phyloP scores from a whole-genome alignment of 495 filamentous ascomycete species.

The Penicillium psychrofluorescens region DNA sequence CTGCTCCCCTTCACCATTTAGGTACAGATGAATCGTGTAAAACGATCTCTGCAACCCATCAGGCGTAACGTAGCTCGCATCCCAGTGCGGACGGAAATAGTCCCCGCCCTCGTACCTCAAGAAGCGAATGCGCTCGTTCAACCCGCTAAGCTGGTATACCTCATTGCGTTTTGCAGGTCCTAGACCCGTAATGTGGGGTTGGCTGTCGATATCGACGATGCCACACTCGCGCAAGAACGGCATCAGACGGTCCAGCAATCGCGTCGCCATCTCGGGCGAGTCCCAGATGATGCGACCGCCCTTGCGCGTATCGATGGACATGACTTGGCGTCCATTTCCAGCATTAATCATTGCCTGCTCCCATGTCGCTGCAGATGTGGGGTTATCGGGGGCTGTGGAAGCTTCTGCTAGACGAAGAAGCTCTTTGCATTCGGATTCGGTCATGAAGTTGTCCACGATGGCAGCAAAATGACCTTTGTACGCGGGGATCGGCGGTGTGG shows the following conservation, averaged over 20 bases:
- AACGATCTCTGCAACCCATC: conserved; percentile 53
- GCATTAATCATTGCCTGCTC: conserved; percentile 51
- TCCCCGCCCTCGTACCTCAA: conserved; percentile 69
- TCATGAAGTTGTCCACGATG: conserved; percentile 58
- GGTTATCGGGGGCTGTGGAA: too few relatives aligned
- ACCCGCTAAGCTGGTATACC: conserved; percentile 46
- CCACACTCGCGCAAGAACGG: conserved; percentile 37
- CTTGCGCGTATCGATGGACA: conserved; percentile 52
- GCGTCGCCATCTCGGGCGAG: conserved; percentile 48
- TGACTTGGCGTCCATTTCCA: conserved; percentile 51
- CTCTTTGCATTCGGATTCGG: conserved; percentile 50
- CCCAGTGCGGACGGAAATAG: conserved; percentile 75
- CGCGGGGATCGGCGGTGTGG: conserved; percentile 42
- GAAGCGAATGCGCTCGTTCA: conserved; percentile 78
- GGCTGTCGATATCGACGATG: conserved; percentile 28
- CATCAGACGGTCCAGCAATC: conserved; percentile 52
- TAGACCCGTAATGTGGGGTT: conserved; percentile 37
- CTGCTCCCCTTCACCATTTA: conserved; percentile 55
- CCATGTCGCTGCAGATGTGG: conserved; percentile 14
- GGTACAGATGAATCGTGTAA: conserved; percentile 78
- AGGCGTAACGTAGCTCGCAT: conserved; percentile 58
- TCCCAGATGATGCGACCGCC: conserved; percentile 75
- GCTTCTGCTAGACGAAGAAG: conserved; percentile 51
- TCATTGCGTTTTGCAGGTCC: conserved; percentile 37
- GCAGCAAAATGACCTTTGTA: conserved; percentile 50